Conservation (phyloP, 2,329 filamentous ascomycete genomes). For the Atkinsonella texensis region DNA sequence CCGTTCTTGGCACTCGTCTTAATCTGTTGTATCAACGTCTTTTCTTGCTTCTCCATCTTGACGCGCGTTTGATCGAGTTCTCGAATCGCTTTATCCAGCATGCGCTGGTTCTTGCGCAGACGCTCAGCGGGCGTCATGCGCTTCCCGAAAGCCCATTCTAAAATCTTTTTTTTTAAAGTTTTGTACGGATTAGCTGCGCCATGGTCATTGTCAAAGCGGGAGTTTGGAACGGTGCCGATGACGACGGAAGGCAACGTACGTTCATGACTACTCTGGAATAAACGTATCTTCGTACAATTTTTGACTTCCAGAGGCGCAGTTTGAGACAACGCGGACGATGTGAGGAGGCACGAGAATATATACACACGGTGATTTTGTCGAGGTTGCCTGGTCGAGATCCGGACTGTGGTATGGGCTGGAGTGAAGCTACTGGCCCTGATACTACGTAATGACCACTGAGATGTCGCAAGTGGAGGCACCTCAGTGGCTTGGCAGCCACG, state of each 20-base stretch:
- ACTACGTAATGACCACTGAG: slow-evolving; percentile 1
- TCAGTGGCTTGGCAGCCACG: slow-evolving; percentile 7
- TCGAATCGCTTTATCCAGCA: slow-evolving; percentile 92
- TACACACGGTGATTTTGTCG: not conserved
- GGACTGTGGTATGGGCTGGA: not conserved
- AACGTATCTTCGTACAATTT: too few relatives aligned
- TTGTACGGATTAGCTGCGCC: slow-evolving; percentile 8
- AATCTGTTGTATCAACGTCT: slow-evolving; percentile 90
- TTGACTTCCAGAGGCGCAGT: not conserved
- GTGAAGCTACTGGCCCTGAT: not conserved
- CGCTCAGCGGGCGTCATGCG: slow-evolving; percentile 94
- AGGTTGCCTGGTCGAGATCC: slow-evolving; percentile 4
- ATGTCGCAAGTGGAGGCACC: not conserved
- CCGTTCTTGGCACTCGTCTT: slow-evolving; percentile 98
- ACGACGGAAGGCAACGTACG: slow-evolving; percentile 25
- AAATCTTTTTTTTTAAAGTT: slow-evolving; percentile 57
- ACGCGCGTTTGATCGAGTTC: slow-evolving; percentile 90
- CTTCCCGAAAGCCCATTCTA: slow-evolving; percentile 99
- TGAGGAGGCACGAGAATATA: not conserved
- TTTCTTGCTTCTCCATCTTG: slow-evolving; percentile 97
- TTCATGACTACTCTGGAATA: slow-evolving; percentile 36
- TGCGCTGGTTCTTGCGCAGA: slow-evolving; percentile 86
- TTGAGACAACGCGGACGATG: not conserved
- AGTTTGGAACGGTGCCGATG: not conserved
- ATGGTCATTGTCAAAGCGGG: not conserved